A percentile compares a stretch with the other conserved stretches of the same genome.
These are phyloP conservation scores for Xylaria sp. DNA, from an alignment of 2,329 filamentous ascomycete species.

Conservation along the genomic window DNA sequence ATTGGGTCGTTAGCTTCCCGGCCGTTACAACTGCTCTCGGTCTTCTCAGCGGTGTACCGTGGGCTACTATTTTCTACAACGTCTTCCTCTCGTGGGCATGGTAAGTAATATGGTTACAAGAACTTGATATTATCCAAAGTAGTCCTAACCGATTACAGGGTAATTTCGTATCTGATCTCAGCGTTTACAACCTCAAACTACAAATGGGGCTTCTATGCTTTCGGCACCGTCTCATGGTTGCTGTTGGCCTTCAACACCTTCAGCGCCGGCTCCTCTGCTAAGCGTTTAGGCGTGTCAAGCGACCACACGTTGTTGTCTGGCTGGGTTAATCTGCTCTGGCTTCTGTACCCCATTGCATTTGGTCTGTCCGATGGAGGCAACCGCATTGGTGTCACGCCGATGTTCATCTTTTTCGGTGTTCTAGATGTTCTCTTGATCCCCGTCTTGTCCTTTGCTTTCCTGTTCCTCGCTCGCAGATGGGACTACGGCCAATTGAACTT, in stretches of 20 bases:
- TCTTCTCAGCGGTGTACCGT: slow-evolving; percentile 63
- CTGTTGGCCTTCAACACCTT: slow-evolving; percentile 59
- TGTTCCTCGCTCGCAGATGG: slow-evolving; percentile 60
- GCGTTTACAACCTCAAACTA: slow-evolving; percentile 61
- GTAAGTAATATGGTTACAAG: slow-evolving; percentile 38
- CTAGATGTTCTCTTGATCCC: slow-evolving; percentile 62
- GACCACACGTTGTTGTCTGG: slow-evolving; percentile 59
- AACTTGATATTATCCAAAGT: not conserved
- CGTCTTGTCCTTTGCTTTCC: slow-evolving; percentile 54
- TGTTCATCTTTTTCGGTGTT: slow-evolving; percentile 64
- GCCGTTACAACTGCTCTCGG: slow-evolving; percentile 58
- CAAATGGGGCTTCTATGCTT: slow-evolving; percentile 68
- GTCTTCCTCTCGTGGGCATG: slow-evolving; percentile 62
- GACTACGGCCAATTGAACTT: slow-evolving; percentile 63
- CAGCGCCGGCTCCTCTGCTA: slow-evolving; percentile 52
- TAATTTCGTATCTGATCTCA: slow-evolving; percentile 60
- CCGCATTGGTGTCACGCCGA: slow-evolving; percentile 57
- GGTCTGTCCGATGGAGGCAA: slow-evolving; percentile 65
- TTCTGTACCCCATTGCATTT: slow-evolving; percentile 65
- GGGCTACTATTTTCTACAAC: slow-evolving; percentile 65
- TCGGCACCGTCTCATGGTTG: slow-evolving; percentile 60
- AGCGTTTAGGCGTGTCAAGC: slow-evolving; percentile 54
- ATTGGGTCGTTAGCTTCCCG: slow-evolving; percentile 63
- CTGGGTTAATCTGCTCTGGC: slow-evolving; percentile 63
- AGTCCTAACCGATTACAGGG: slow-evolving; percentile 43